phyloP scores from a whole-genome alignment of 1,284 basidiomycete species.

The Ustilago loliicola region DNA sequence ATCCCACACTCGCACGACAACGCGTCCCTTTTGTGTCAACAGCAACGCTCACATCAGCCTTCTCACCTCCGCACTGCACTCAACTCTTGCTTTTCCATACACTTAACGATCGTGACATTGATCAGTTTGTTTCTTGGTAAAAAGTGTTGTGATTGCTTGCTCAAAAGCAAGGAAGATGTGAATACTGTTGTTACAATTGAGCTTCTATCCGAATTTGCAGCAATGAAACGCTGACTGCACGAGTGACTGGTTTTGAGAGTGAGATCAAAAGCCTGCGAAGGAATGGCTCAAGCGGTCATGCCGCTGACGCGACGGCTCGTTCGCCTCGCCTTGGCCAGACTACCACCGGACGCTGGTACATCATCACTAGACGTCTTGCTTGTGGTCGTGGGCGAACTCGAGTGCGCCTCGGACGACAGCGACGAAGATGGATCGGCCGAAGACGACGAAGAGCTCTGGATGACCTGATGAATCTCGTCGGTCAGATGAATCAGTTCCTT shows the following conservation, averaged over 20 bases:
- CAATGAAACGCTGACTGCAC: neutral
- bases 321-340: constrained; percentile 22
- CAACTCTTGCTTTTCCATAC: neutral
- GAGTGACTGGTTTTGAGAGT: neutral
- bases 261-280: neutral
- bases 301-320: constrained; percentile 37
- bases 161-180: too few species aligned
- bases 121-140: neutral
- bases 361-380: constrained; percentile 23
- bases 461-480: constrained; percentile 19
- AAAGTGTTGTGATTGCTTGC: constrained; percentile 1
- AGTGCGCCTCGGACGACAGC: constrained; percentile 17
- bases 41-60: neutral
- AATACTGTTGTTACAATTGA: too few species aligned
- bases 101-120: neutral
- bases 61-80: neutral
- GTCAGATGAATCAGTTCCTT: constrained; percentile 26
- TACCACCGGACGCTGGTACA: neutral
- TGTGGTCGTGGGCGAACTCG: constrained; percentile 23
- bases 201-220: neutral
- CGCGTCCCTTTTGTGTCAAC: neutral
- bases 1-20: constrained; percentile 7
- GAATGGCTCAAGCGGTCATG: constrained; percentile 18
- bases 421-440: constrained; percentile 14
- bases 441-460: constrained; percentile 23